Evolutionary conservation across 371 early-diverging fungal species (phyloP).

Genomic region (Syncephalastrum contaminatum): DNA sequence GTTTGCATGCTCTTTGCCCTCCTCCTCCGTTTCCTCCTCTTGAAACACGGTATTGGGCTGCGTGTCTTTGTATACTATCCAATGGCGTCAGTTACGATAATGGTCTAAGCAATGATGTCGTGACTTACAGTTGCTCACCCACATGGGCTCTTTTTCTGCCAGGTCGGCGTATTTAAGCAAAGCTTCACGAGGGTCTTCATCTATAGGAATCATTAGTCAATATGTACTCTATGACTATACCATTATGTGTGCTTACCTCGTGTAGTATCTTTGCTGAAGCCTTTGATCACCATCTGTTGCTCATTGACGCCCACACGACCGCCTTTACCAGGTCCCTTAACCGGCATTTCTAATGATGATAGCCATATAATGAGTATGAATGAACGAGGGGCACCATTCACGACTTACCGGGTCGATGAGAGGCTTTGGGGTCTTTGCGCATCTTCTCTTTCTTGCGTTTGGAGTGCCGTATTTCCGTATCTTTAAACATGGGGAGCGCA

Average conservation of each 20-base stretch:
- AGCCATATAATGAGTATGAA: not conserved
- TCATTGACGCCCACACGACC: constrained; percentile 82
- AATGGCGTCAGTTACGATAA: not conserved
- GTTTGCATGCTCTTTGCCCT: constrained; percentile 18
- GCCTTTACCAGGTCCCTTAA: constrained; percentile 83
- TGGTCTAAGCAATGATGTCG: not conserved
- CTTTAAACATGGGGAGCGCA: constrained; percentile 85
- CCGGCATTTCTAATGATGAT: constrained; percentile 58
- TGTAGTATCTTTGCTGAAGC: constrained; percentile 80
- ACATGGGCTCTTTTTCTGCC: constrained; percentile 84
- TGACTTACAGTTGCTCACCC: constrained; percentile 69
- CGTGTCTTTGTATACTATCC: constrained; percentile 76
- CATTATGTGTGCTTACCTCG: constrained; percentile 37
- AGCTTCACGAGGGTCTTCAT: constrained; percentile 95
- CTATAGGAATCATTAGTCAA: constrained; percentile 24
- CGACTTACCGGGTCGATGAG: constrained; percentile 65
- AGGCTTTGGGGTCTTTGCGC: constrained; percentile 73
- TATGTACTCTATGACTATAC: not conserved
- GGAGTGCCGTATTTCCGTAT: constrained; percentile 61
- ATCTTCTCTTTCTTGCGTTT: constrained; percentile 79
- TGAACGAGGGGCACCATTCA: not conserved
- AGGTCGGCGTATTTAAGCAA: constrained; percentile 85
- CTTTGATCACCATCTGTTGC: constrained; percentile 83
- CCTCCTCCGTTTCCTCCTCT: constrained; percentile 63
- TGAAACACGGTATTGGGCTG: constrained; percentile 83